Evolutionary conservation across 2,329 filamentous ascomycete species (phyloP).

Genomic region (Aspergillus calidoustus): DNA sequence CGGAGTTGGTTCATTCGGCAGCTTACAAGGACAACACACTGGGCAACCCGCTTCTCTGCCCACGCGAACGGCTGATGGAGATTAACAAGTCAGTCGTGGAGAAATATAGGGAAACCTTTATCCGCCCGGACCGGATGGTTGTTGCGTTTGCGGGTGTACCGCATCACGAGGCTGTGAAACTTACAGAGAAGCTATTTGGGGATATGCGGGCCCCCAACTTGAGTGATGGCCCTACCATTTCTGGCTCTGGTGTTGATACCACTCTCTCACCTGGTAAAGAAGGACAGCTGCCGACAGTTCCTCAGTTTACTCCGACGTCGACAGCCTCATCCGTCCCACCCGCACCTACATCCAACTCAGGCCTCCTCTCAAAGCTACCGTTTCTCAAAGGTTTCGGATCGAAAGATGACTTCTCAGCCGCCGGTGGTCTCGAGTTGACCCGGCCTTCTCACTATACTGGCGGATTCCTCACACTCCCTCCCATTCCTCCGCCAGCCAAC

Average conservation of each 20-base stretch:
- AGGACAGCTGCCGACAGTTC: slow-evolving; percentile 40
- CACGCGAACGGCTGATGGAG: slow-evolving; percentile 74
- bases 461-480: slow-evolving; percentile 84
- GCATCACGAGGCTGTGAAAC: slow-evolving; percentile 75
- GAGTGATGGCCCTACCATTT: slow-evolving; percentile 54
- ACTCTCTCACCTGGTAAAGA: slow-evolving; percentile 32
- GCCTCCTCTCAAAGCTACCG: slow-evolving; percentile 79
- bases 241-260: slow-evolving; percentile 64
- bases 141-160: slow-evolving; percentile 92
- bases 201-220: slow-evolving; percentile 73
- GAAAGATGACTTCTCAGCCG: slow-evolving; percentile 58
- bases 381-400: slow-evolving; percentile 84
- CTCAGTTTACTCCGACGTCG: slow-evolving; percentile 48
- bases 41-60: slow-evolving; percentile 90
- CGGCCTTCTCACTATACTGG: slow-evolving; percentile 84
- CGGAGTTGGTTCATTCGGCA: slow-evolving; percentile 92
- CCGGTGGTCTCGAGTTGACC: slow-evolving; percentile 62
- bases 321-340: slow-evolving; percentile 40
- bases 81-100: slow-evolving; percentile 77
- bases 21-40: slow-evolving; percentile 96
- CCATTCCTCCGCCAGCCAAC: slow-evolving; percentile 76
- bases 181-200: slow-evolving; percentile 87
- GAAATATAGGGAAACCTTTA: slow-evolving; percentile 82
- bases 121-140: slow-evolving; percentile 87
- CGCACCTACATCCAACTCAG: slow-evolving; percentile 57